Conservation (phyloP, 2,329 filamentous ascomycete genomes). For the Incumbomyces lentus region DNA sequence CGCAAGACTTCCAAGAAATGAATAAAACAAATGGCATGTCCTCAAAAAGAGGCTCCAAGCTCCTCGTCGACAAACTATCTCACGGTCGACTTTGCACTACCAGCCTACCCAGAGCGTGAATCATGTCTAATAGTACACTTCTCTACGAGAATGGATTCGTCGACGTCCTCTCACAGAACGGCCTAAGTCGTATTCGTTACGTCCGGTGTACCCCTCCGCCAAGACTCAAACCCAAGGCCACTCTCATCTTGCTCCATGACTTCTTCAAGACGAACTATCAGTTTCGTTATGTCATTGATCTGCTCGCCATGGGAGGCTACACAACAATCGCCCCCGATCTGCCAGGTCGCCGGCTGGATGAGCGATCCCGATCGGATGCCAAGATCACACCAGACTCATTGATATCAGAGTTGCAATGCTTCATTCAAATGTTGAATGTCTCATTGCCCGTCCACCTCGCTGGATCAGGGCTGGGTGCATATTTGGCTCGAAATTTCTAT, state of each 20-base stretch:
- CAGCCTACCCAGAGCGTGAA: too few species aligned
- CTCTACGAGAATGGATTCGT: not conserved
- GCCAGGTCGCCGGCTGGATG: not conserved
- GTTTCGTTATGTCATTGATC: not conserved
- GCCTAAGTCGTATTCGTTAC: not conserved
- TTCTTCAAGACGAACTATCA: slow-evolving; percentile 3
- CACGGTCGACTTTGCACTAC: too few species aligned
- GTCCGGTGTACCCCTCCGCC: not conserved
- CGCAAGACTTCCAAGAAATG: not conserved
- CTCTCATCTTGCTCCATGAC: not conserved
- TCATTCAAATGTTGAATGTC: not conserved
- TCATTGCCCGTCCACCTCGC: not conserved
- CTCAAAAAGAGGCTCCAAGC: not conserved
- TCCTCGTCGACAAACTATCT: too few species aligned
- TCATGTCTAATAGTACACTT: not conserved
- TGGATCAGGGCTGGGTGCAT: not conserved
- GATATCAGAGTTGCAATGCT: not conserved
- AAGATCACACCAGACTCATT: not conserved
- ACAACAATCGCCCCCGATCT: not conserved
- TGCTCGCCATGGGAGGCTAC: not conserved
- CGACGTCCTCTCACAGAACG: not conserved
- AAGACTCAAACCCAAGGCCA: not conserved
- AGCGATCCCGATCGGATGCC: not conserved
- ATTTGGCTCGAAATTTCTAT: not conserved
- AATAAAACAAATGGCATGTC: not conserved